Conservation (phyloP, 2,329 filamentous ascomycete species). For the Xylaria sp. region DNA sequence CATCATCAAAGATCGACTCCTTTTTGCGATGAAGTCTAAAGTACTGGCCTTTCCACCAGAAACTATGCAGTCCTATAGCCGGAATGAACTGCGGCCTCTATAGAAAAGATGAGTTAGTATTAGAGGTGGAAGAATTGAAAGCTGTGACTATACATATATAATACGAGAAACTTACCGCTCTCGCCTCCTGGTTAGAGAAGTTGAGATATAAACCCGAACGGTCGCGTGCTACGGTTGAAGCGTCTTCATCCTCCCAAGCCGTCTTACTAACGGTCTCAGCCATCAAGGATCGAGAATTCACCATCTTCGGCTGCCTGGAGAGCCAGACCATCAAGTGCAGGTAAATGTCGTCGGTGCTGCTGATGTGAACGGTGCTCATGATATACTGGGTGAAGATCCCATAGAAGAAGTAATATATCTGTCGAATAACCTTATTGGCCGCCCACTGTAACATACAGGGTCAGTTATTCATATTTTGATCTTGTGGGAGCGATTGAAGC, state of each 20-base stretch:
- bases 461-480: neutral
- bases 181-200: conserved; percentile 67
- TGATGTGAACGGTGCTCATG: conserved; percentile 63
- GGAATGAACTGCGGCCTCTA: conserved; percentile 64
- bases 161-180: conserved; percentile 52
- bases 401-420: conserved; percentile 51
- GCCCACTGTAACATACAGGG: conserved; percentile 52
- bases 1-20: conserved; percentile 55
- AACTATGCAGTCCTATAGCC: conserved; percentile 62
- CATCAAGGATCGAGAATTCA: conserved; percentile 62
- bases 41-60: conserved; percentile 64
- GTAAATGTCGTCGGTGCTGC: conserved; percentile 67
- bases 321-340: conserved; percentile 68
- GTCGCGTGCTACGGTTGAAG: conserved; percentile 46
- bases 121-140: neutral
- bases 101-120: conserved; percentile 13
- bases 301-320: conserved; percentile 61
- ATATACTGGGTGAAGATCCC: conserved; percentile 57
- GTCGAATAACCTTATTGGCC: conserved; percentile 52
- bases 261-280: conserved; percentile 66
- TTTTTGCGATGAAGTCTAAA: conserved; percentile 60
- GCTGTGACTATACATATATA: too few species aligned
- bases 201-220: conserved; percentile 61
- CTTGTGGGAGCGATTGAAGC: neutral
- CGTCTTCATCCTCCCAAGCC: conserved; percentile 61